A percentile compares a stretch with the other conserved stretches of the same genome.
Conservation (phyloP, 306 rosid species). For the Fragaria vesca region DNA sequence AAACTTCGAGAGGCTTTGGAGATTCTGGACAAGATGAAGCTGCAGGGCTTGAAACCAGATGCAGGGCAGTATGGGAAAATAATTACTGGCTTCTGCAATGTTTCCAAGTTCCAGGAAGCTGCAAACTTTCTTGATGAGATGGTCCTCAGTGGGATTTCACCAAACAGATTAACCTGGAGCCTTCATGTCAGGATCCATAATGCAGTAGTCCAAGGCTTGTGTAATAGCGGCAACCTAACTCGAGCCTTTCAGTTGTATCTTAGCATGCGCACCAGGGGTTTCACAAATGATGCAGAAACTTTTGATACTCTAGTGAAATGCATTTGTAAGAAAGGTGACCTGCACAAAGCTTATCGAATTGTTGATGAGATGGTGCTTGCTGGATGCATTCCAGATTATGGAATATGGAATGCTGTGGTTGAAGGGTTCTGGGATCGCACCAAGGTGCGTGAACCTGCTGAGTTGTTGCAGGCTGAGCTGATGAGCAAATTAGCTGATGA, state of each 20-base stretch:
- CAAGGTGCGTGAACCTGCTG: slow-evolving; percentile 64
- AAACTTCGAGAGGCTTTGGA: slow-evolving; percentile 68
- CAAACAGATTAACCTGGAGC: slow-evolving; percentile 69
- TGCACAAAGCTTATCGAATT: slow-evolving; percentile 63
- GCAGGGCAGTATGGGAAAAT: slow-evolving; percentile 78
- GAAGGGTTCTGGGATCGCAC: slow-evolving; percentile 65
- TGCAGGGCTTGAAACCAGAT: slow-evolving; percentile 83
- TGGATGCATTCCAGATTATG: slow-evolving; percentile 69
- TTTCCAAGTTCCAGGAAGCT: slow-evolving; percentile 62
- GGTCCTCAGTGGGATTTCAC: slow-evolving; percentile 64
- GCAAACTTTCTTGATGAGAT: slow-evolving; percentile 92
- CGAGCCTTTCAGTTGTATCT: slow-evolving; percentile 82
- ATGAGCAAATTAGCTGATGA: slow-evolving; percentile 20
- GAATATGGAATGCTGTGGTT: slow-evolving; percentile 58
- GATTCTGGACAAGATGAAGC: slow-evolving; percentile 89
- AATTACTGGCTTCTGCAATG: slow-evolving; percentile 59
- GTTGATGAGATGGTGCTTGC: slow-evolving; percentile 78
- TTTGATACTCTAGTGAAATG: slow-evolving; percentile 51
- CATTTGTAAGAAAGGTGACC: slow-evolving; percentile 63
- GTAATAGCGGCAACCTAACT: slow-evolving; percentile 34
- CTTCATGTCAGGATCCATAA: slow-evolving; percentile 72
- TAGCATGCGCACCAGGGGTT: slow-evolving; percentile 71
- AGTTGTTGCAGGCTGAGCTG: slow-evolving; percentile 51
- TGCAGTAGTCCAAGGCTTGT: slow-evolving; percentile 72
- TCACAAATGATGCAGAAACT: slow-evolving; percentile 49